Base-by-base conservation (phyloP, 768 basidiomycete species). In the Russula vinacea region DNA sequence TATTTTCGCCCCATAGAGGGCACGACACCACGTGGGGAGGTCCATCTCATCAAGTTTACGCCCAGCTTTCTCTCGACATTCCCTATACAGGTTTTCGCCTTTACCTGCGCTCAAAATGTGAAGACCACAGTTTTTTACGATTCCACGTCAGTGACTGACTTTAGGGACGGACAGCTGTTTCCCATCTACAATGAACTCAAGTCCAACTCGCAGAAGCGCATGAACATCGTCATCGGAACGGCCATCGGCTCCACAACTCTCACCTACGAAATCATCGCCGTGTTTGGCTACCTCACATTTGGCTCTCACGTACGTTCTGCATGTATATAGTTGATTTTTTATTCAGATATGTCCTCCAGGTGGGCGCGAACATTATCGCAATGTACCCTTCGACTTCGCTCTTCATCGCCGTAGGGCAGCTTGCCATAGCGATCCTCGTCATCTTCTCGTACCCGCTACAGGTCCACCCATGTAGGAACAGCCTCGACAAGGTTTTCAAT, bases 401-500 rank as follows among this genome's bases (percentile, higher is more conserved):
- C 47, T 93, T 97, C 76, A 89, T 99, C 68, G 94, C 96, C 37
- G 71, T 95, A 62, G 96, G 96, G 10, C 93, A 97, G 71, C 76
- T 96, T 11, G 97, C 95, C 13, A 97, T 99, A 73, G 89, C 93
- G 44, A 77, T 91, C 52, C 82, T 96, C 32, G 94, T 98, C 62
- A 77, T 93, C 61, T 92, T 96, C 71, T 94, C 92, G 19, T 96
- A 99, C 74, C 95, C 97, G 0, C 74, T 99, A 57, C 97, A 98
- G 76, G 88, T 96, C 5, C 89, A 94, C 60, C 97, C 97, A 0
- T 96, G 94, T 72, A 82, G 97, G 60, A 91, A 89, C 71, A 94
- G 90, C 70, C 77, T 98, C 50, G 92, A 95, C 77, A 94, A 96
- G 76, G 86, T 95, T n/a, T 86, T 94, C 75, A 77, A 81, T 65